A percentile compares a stretch with the other conserved stretches of the same genome.
Conservation (phyloP, 148 eudicot species). For the Spergularia bocconei region DNA sequence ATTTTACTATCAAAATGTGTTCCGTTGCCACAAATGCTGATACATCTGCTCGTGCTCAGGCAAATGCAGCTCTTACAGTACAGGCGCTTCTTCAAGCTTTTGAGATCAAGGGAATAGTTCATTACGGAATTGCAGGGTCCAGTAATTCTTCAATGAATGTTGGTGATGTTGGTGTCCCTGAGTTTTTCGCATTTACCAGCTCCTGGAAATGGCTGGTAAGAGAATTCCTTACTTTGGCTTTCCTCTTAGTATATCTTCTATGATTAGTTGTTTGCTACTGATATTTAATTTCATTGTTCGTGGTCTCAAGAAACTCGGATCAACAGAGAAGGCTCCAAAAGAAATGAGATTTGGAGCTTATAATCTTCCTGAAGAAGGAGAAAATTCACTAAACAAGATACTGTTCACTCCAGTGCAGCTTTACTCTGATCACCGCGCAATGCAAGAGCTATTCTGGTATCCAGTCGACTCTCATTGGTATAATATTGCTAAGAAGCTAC, state of each 20-base stretch:
- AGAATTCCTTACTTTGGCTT: no score
- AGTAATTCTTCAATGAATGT: slow-evolving; percentile 39
- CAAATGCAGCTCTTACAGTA: slow-evolving; percentile 56
- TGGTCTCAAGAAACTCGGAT: slow-evolving; percentile 30
- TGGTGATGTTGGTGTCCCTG: slow-evolving; percentile 49
- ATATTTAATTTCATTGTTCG: not conserved
- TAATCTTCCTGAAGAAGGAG: slow-evolving; percentile 42
- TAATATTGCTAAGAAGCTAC: slow-evolving; percentile 40
- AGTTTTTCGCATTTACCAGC: slow-evolving; percentile 44
- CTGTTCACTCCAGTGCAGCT: slow-evolving; percentile 37
- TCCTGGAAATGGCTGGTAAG: slow-evolving; percentile 67
- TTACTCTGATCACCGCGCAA: slow-evolving; percentile 33
- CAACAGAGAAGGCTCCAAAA: slow-evolving; percentile 17
- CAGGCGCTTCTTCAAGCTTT: slow-evolving; percentile 48
- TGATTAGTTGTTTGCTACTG: not conserved
- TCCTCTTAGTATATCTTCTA: not conserved
- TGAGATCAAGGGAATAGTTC: slow-evolving; percentile 48
- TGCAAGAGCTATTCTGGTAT: slow-evolving; percentile 54
- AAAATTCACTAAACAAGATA: slow-evolving; percentile 41
- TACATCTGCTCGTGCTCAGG: slow-evolving; percentile 18
- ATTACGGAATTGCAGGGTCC: slow-evolving; percentile 63
- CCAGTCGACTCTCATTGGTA: slow-evolving; percentile 49
- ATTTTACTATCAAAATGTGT: not conserved
- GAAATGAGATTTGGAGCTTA: slow-evolving; percentile 40
- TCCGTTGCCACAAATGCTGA: no score